Base-by-base conservation (phyloP, 2,329 filamentous ascomycete species). In the Fusarium sp. region DNA sequence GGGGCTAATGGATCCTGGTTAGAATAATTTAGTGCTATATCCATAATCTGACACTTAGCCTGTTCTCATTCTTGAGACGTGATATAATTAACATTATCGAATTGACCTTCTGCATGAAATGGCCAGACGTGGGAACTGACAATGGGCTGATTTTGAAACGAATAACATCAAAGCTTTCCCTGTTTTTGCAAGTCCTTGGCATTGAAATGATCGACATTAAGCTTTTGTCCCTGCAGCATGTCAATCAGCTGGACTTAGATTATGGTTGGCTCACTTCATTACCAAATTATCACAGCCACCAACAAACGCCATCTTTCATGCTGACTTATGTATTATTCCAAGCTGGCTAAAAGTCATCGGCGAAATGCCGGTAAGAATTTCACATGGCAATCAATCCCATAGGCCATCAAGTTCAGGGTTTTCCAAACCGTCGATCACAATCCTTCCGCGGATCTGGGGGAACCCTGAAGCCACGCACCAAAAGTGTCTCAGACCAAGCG, bases 321-420 rank as follows among this genome's bases (percentile, higher is more conserved):
- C 8, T 5, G 14, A 0, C 8, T 4, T 22, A 33, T 10, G 29
- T 7, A 31, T 13, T 4, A 9, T 1, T 4, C 1, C 3, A 31
- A 22, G 3, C 20, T 3, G 3, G 7, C 12, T 10, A 2, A 33
- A 22, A 2, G 2, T 4, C 7, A 13, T 7, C 5, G 2, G 10
- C 11, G 17, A 38, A 12, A 6, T 18, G 7, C 17, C 36, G 17
- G 11, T 3, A 38, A 18, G 6, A 18, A 11, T 10, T 25, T 29
- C 11, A 20, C 10, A 12, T 52, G 12, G 18, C 7, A 15, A 13
- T 35, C 5, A 8, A n/a, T 50, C 4, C 44, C 11, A 50, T 64
- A 31, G 18, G 50, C 20, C 14, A 20, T 17, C 7, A 12, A 33
- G 20, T n/a, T 50, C 49, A 15, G 27, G 27, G 27, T 27, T 27